Evolutionary conservation across 106 monocot genomes (phyloP).

Genomic region (Dioscorea alata): DNA sequence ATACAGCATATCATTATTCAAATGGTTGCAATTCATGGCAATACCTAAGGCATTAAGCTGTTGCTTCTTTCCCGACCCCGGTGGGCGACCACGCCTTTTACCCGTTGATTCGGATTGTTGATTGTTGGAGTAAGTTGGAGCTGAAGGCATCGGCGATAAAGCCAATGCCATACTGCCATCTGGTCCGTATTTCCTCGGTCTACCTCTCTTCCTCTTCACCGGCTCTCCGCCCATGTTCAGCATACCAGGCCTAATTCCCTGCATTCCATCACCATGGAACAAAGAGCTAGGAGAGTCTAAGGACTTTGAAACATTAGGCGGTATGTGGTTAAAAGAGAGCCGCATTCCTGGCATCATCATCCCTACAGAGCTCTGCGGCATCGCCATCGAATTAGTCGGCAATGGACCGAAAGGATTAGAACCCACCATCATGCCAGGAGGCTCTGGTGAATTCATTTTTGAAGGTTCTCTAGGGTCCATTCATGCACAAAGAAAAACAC

Average conservation of each 20-base stretch:
- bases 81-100: constrained; percentile 59
- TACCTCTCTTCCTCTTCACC: constrained; percentile 47
- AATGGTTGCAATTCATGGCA: neutral
- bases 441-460: constrained; percentile 21
- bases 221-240: constrained; percentile 40
- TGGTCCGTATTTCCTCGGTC: constrained; percentile 71
- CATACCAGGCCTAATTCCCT: constrained; percentile 15
- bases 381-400: constrained; percentile 14
- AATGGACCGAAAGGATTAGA: constrained; percentile 13
- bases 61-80: constrained; percentile 56
- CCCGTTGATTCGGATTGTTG: constrained; percentile 22
- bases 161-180: constrained; percentile 59
- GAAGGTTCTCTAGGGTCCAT: constrained; percentile 33
- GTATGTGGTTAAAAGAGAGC: constrained; percentile 21
- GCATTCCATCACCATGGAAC: constrained; percentile 15
- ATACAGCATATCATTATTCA: too few species aligned
- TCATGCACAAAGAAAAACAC: neutral
- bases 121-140: constrained; percentile 16
- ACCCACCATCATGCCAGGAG: constrained; percentile 22
- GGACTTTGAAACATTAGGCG: constrained; percentile 22
- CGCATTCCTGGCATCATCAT: constrained; percentile 30
- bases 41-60: constrained; percentile 68
- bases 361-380: constrained; percentile 18
- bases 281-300: constrained; percentile 13
- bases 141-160: constrained; percentile 28